Conservation (phyloP, 805 yeast genomes). For the Wickerhamiella galacta region DNA sequence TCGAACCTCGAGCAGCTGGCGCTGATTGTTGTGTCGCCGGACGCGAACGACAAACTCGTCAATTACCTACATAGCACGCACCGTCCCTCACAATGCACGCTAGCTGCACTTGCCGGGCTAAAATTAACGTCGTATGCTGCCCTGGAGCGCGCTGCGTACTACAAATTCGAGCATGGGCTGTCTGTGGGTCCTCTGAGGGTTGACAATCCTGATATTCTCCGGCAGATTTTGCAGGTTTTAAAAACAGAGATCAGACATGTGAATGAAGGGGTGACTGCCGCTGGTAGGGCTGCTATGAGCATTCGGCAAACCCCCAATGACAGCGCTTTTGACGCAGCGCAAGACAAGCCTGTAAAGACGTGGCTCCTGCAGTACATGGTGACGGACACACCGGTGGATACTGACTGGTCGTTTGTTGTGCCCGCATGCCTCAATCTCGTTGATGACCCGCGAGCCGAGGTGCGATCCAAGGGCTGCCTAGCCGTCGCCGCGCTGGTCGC, state of each 20-base stretch:
- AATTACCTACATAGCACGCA: neutral
- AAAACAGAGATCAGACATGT: too few species aligned
- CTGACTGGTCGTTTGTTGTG: constrained; percentile 19
- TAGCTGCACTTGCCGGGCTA: constrained; percentile 1
- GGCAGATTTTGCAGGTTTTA: too few species aligned
- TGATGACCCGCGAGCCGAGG: constrained; percentile 16
- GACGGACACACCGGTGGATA: constrained; percentile 1
- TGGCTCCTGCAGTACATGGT: constrained; percentile 11
- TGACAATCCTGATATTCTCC: too few species aligned
- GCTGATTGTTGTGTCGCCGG: too few species aligned
- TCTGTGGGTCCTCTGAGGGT: too few species aligned
- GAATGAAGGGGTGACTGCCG: too few species aligned
- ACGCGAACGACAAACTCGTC: neutral
- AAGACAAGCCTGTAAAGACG: constrained; percentile 1
- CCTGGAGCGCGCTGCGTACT: constrained; percentile 3
- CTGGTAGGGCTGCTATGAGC: too few species aligned
- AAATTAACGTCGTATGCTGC: constrained; percentile 1
- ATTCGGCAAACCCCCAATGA: too few species aligned
- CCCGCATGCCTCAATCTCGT: constrained; percentile 19
- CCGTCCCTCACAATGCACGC: neutral
- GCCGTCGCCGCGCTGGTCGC: constrained; percentile 7
- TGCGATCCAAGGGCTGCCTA: constrained; percentile 15
- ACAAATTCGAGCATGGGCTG: constrained; percentile 1
- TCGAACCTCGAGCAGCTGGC: too few species aligned
- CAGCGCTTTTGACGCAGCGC: neutral